Base-by-base conservation (phyloP, 108 stramenopile genomes). In the Cyclotella baltica region DNA sequence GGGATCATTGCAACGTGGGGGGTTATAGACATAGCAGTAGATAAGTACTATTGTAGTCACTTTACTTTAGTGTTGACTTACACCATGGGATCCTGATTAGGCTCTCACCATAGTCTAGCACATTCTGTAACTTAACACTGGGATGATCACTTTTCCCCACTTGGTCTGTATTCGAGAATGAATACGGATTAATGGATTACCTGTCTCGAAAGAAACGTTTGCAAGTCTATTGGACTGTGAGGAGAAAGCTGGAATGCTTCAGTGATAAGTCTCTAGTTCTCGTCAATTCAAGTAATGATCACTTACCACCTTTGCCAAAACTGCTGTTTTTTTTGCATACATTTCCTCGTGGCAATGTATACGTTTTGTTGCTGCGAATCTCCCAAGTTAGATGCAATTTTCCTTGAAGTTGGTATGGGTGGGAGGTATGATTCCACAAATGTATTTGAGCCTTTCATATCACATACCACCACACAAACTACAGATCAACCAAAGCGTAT, bases 401-500 rank as follows among this genome's bases (percentile, higher is more conserved):
- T 98, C 0, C 72, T 97, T 34, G 98, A 98, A 72, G 97, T 97
- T 9, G 98, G 98, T 3, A 90, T 98, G 86, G 97, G 98, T 20
- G 98, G 98, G 20, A 73, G 97, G n/a, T 95, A 94, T 72, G 98
- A 98, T 79, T 95, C 96, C 6, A 98, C 98, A 46, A 98, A 98
- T 70, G 84, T 96, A 16, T 75, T 96, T 37, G 88, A 93, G 40
- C 28, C 57, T 15, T 27, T 43, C 27, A 50, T 58, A 38, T 22
- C 34, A 20, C 19, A 0, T 13, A 3, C 22, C 38, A 67, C 35
- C 4, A 55, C 58, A 30, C 34, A 19, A 76, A 23, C 51, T 27
- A 81, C 76, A n/a, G n/a, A n/a, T n/a, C n/a, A n/a, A 50, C 27
- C 56, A 38, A 56, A 65, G 20, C 28, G 57, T 36, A 56, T 63